Base-by-base conservation (phyloP, 2,329 filamentous ascomycete genomes). In the Pseudocercospora macadamiae region DNA sequence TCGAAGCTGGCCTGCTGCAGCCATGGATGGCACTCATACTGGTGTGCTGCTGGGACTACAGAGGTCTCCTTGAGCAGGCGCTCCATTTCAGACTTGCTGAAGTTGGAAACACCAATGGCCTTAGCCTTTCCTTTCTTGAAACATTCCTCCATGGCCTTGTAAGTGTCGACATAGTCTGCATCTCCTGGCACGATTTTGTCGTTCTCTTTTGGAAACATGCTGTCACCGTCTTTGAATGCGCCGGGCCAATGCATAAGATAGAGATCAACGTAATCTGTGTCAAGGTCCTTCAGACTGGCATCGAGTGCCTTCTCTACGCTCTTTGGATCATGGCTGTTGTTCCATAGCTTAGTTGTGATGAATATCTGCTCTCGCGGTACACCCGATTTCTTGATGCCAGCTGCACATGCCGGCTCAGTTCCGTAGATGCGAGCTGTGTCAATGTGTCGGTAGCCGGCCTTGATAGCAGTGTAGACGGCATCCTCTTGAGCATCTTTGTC, bases 161-260 rank as follows among this genome's bases (percentile, higher is more conserved):
- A 83, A 3, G 81, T 82, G 32, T 82, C 80, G 28, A 82, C 74
- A 56, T 78, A 79, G 65, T 83, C 81, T 49, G 77, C 74, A 32
- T 79, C 70, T 14, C 75, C 79, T 1, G 75, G 66, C n/a, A 73
- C 64, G 3, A 72, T 69, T 18, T 70, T 68, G 51, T 76, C 78
- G 53, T 79, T 67, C 21, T 75, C 67, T 61, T 79, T 80, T 2
- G 82, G 82, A 51, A 82, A 77, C 37, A 76, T 62, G 4, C 78
- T 73, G 19, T 76, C 73, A n/a, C 80, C 77, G 21, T 77, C 74
- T 9, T 55, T 55, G 53, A 55, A 55, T 25, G 42, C n/a, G n/a
- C n/a, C n/a, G n/a, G 83, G 84, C 80, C 82, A 90, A 74, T 89
- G 87, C 70, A 91, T 89, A 58, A 90, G 79, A 72, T 83, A 89